phyloP scores from a whole-genome alignment of 257 asterid species.

The Solanum ossicruentum region DNA sequence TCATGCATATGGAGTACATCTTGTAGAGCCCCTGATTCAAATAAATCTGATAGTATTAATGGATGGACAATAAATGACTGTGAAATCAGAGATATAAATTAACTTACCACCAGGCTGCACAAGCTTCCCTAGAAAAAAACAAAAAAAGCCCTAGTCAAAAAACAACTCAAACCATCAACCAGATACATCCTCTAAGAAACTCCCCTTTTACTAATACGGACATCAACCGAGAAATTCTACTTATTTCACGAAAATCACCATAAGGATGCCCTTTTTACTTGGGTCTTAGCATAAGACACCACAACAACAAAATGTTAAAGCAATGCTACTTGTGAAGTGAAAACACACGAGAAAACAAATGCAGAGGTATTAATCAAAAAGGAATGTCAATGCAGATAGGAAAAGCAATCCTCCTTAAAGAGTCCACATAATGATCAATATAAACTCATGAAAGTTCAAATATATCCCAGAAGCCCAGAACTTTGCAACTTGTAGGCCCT shows the following conservation, averaged over 20 bases:
- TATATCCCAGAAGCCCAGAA: not conserved
- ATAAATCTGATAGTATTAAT: constrained; percentile 15
- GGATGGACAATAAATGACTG: not conserved
- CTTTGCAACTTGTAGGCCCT: not conserved
- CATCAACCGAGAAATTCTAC: not conserved
- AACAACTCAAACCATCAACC: not conserved
- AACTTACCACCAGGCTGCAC: constrained; percentile 87
- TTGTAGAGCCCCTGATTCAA: constrained; percentile 79
- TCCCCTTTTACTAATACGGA: not conserved
- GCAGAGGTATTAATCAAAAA: not conserved
- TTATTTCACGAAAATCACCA: not conserved
- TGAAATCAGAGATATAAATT: constrained; percentile 2
- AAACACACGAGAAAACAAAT: not conserved
- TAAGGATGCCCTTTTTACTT: not conserved
- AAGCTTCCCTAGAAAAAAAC: constrained; percentile 62
- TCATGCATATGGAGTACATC: constrained; percentile 98
- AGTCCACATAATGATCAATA: not conserved
- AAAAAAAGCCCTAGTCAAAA: constrained; percentile 1
- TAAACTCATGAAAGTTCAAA: not conserved
- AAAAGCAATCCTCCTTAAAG: not conserved
- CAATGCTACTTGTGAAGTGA: not conserved
- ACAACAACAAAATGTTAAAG: not conserved
- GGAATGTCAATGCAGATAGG: not conserved
- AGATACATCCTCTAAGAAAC: not conserved
- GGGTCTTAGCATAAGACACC: not conserved